Evolutionary conservation across 192 early-diverging fungal genomes (phyloP), one percentile per base, ranked within the genome.

Genomic region (Backusella tarrabulga): DNA sequence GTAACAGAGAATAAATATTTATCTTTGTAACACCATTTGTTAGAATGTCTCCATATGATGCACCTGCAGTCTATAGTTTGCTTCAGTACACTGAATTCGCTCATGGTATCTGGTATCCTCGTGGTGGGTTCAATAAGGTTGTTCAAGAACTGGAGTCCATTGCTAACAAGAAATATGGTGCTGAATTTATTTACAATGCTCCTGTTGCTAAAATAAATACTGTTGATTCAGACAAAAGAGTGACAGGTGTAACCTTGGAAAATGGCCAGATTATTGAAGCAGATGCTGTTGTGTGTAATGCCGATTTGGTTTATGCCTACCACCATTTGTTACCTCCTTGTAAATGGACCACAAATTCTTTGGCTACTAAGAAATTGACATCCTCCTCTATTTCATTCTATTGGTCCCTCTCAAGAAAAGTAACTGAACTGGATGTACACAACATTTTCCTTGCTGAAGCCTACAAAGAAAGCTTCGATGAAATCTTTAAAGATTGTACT

Each of bases 21-120:
- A 23, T 36, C 5, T 38, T 23, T 56, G 40, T 38, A 23, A 68
- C 50, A 26, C n/a, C 60, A 11, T 73, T 42, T 3, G 34, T 41
- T 73, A 84, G 83, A 32, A 90, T 90, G 89, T 85, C 82, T 26
- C 89, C 89, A 34, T 90, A 79, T 76, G 89, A 90, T 56, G 88
- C 89, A 19, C 89, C 89, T 11, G 89, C 81, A 36, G 87, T 86
- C 12, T 90, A 90, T 60, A 87, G 74, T 52, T 72, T 90, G 17
- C 71, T 90, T 5, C 78, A 83, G 66, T 90, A 88, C 70, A 85
- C 89, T 6, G 89, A 88, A 67, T 83, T 87, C 67, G 83, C 87
- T 21, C 88, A 88, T 77, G 80, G 80, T 29, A 88, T 90, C 34
- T 87, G 81, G 81, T 90, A 90, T 74, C 89, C 89, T 17, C 79